These are phyloP conservation scores for Diaporthe sp. DNA, from an alignment of 2,329 filamentous ascomycete genomes.

Conservation along the genomic window DNA sequence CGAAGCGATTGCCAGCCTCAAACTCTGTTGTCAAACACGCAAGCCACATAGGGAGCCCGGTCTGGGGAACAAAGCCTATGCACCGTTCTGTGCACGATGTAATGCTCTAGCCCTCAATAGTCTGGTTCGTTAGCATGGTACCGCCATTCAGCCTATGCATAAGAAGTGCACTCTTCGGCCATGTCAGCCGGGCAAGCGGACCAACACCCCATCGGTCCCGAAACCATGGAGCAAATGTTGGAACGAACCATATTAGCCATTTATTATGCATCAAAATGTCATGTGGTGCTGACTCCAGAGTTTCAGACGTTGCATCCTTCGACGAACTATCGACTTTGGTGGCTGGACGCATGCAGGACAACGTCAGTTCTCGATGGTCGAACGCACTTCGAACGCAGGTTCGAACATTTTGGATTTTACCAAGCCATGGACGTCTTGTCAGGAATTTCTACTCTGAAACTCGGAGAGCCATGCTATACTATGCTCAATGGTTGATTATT, in stretches of 20 bases:
- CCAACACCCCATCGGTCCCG: not conserved
- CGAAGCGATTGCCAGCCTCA: not conserved
- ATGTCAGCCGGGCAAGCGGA: not conserved
- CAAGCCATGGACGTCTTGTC: not conserved
- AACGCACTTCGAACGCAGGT: too few species aligned
- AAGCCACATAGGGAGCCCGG: not conserved
- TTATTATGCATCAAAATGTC: not conserved
- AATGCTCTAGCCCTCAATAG: conserved; percentile 22
- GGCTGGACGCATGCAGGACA: not conserved
- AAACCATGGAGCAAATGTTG: not conserved
- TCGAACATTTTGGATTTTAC: not conserved
- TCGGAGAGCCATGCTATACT: too few species aligned
- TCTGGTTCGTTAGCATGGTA: not conserved
- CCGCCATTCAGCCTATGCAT: conserved; percentile 23
- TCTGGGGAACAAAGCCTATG: not conserved
- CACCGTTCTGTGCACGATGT: not conserved
- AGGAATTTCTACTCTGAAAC: too few species aligned
- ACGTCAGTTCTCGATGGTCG: not conserved
- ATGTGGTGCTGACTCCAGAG: not conserved
- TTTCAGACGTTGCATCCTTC: not conserved
- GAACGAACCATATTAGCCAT: not conserved
- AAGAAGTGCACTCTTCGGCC: not conserved
- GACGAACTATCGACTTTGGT: not conserved
- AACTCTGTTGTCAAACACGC: not conserved
- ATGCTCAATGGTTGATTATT: not conserved